Evolutionary conservation across 306 rosid genomes (phyloP), one percentile per base, ranked within the genome.

Genomic region (Dalbergia cochinchinensis): DNA sequence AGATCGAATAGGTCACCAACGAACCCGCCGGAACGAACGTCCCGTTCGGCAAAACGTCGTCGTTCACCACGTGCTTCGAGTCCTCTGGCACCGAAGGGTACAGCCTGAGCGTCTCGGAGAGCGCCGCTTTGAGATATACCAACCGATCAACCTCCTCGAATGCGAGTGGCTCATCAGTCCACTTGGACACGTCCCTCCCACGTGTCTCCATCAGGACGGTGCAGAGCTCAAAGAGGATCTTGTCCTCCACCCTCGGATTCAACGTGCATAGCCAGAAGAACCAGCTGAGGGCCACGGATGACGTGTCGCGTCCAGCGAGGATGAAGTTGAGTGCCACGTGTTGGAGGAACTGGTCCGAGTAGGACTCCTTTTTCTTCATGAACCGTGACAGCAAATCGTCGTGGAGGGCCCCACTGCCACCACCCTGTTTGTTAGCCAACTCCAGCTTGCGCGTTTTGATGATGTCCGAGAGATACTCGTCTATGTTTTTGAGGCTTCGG

Each of bases 251-350:
- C 0, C 3, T n/a, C 0, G 94, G 94, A 41, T 87, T 84, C 26
- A 74, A 53, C 7, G 9, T 92, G 48, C 95, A 88, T 65, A 94
- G 44, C 89, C 89, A 92, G 69, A 94, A 92, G 82, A 94, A 94
- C 99, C 99, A 94, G 68, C 97, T 94, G 0, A 94, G 77, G 0
- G 99, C 99, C 0, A 90, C 95, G 0, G 99, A 94, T 76, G 99
- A 94, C 9, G 99, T 94, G 92, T 94, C 97, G 0, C 99, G 90
- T 65, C 99, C 99, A 31, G 99, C 99, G 7, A 94, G 90, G 85
- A 94, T 94, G 91, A 94, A 94, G 50, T 94, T 94, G 33, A 94
- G 95, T 0, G 91, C 92, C 86, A 94, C 99, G 26, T 91, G 88
- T 71, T 92, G 95, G 16, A 94, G 95, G 34, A 92, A 94, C 48